Evolutionary conservation across 2,329 filamentous ascomycete genomes (phyloP).

Genomic region (Ciborinia camelliae): DNA sequence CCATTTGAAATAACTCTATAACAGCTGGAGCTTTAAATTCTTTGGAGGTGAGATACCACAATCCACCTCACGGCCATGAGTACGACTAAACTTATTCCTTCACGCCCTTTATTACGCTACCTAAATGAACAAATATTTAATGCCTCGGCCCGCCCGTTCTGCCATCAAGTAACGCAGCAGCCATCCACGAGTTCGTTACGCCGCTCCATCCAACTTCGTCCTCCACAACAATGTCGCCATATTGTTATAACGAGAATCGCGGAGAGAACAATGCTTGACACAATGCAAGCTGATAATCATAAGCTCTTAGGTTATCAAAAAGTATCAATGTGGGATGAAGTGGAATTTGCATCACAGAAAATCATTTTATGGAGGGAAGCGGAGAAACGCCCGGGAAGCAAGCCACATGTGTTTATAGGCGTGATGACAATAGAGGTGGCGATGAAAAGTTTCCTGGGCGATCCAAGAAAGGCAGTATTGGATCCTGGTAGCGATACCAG

Average conservation of each 20-base stretch:
- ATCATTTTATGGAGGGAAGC: slow-evolving; percentile 4
- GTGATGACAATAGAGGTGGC: neutral
- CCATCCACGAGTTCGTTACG: slow-evolving; percentile 1
- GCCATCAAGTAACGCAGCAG: neutral
- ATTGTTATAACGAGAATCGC: neutral
- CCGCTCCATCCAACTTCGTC: neutral
- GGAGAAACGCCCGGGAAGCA: neutral
- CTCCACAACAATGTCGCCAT: slow-evolving; percentile 11
- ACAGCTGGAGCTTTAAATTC: neutral
- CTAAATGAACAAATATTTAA: neutral
- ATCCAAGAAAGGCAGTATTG: neutral
- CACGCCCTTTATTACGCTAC: neutral
- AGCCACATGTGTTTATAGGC: neutral
- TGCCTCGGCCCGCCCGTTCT: neutral
- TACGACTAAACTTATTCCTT: slow-evolving; percentile 1
- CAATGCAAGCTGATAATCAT: neutral
- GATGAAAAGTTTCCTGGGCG: neutral
- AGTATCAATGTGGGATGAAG: neutral
- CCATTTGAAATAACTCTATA: neutral
- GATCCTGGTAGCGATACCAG: neutral
- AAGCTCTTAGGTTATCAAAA: neutral
- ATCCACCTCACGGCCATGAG: neutral
- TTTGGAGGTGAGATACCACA: neutral
- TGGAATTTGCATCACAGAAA: neutral
- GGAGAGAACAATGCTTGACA: neutral